Evolutionary conservation across 371 early-diverging fungal species (phyloP).

Genomic region (Mortierella sp.): DNA sequence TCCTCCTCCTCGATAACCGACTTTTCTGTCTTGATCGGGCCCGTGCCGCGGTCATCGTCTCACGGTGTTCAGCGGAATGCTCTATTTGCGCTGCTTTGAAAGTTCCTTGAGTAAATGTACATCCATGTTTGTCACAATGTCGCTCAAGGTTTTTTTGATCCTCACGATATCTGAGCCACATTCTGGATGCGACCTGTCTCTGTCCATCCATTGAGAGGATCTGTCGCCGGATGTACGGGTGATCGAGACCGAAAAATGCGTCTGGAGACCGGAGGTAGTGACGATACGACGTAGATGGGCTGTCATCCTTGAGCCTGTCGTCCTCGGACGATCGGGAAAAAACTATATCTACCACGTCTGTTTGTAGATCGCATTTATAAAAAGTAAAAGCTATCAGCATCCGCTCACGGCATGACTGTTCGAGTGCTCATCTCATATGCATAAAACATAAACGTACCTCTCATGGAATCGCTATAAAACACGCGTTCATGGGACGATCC

Average conservation of each 20-base stretch:
- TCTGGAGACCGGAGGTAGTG: slow-evolving; percentile 3
- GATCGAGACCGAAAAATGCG: slow-evolving; percentile 23
- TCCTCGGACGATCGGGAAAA: too few relatives aligned
- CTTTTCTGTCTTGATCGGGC: slow-evolving; percentile 11
- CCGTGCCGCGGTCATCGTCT: slow-evolving; percentile 11
- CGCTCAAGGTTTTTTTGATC: not conserved
- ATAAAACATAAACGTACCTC: too few relatives aligned
- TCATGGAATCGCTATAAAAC: too few relatives aligned
- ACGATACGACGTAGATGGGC: not conserved
- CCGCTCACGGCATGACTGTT: too few relatives aligned
- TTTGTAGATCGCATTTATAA: too few relatives aligned
- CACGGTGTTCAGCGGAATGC: not conserved
- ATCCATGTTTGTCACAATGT: slow-evolving; percentile 10
- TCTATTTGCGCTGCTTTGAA: not conserved
- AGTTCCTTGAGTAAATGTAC: not conserved
- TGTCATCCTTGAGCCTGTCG: not conserved
- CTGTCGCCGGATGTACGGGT: slow-evolving; percentile 6
- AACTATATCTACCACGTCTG: slow-evolving; percentile 18
- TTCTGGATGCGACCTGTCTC: slow-evolving; percentile 17
- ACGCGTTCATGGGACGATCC: too few relatives aligned
- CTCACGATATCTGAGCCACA: slow-evolving; percentile 18
- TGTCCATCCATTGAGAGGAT: slow-evolving; percentile 12
- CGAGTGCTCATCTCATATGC: too few relatives aligned
- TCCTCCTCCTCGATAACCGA: slow-evolving; percentile 7
- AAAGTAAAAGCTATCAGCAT: too few relatives aligned